Percentiles rank a stretch among this genome's conserved stretches.
Conservation (phyloP, 2,329 filamentous ascomycete species). For the Periconia sp. region DNA sequence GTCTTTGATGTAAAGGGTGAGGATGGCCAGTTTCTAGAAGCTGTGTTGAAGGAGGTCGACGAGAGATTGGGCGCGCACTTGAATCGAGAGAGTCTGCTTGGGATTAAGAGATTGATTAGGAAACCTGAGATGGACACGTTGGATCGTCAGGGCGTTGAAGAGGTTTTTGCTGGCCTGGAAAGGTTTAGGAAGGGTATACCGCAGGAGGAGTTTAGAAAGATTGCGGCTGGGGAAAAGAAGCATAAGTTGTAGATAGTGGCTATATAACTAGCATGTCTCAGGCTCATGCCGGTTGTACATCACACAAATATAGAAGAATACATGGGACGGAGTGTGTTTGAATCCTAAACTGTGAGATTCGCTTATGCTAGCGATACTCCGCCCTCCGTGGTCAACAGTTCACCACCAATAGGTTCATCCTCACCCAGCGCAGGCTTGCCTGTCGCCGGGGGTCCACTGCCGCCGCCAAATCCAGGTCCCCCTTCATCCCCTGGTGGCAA, state of each 20-base stretch:
- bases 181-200: conserved; percentile 79
- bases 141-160: conserved; percentile 75
- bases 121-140: conserved; percentile 70
- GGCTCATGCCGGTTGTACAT: too few relatives aligned
- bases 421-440: conserved; percentile 8
- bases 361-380: conserved; percentile 34
- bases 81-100: conserved; percentile 73
- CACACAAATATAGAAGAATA: neutral
- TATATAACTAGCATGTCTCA: too few relatives aligned
- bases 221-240: too few relatives aligned
- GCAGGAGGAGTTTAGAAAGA: conserved; percentile 64
- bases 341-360: neutral
- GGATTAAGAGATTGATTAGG: conserved; percentile 83
- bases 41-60: conserved; percentile 78
- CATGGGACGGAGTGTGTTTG: neutral
- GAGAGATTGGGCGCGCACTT: conserved; percentile 79
- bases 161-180: conserved; percentile 84
- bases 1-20: conserved; percentile 67
- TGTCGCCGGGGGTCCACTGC: conserved; percentile 5
- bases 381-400: conserved; percentile 35
- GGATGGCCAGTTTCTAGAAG: conserved; percentile 66
- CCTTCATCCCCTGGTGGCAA: conserved; percentile 15
- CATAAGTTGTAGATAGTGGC: too few relatives aligned
- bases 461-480: neutral
- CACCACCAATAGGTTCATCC: conserved; percentile 29